phyloP scores from a whole-genome alignment of 352 stramenopile species.

The Pythium sukuiense region DNA sequence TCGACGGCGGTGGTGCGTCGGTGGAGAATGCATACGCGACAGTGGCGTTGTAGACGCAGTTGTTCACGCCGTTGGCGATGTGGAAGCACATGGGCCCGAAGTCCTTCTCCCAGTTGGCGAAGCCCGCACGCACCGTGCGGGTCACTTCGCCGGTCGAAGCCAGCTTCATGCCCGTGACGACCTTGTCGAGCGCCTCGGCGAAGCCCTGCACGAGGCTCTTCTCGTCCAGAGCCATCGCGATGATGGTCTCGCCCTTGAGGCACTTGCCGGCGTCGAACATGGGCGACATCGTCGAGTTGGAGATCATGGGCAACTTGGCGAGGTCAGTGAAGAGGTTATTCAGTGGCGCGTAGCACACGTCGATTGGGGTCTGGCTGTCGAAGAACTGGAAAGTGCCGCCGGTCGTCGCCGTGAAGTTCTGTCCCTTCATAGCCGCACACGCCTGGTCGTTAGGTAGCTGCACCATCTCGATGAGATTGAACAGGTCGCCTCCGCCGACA shows the following conservation, averaged over 20 bases:
- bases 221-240: slow-evolving; percentile 18
- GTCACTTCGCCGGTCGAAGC: slow-evolving; percentile 19
- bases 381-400: slow-evolving; percentile 34
- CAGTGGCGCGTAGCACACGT: slow-evolving; percentile 40
- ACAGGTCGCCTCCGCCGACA: slow-evolving; percentile 22
- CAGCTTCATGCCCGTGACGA: slow-evolving; percentile 29
- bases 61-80: slow-evolving; percentile 22
- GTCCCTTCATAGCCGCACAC: slow-evolving; percentile 37
- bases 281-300: slow-evolving; percentile 14
- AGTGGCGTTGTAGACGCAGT: slow-evolving; percentile 27
- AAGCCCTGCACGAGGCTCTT: slow-evolving; percentile 19
- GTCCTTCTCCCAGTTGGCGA: slow-evolving; percentile 23
- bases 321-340: slow-evolving; percentile 39
- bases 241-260: slow-evolving; percentile 23
- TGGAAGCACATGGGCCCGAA: slow-evolving; percentile 35
- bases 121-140: slow-evolving; percentile 20
- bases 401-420: slow-evolving; percentile 31
- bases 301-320: slow-evolving; percentile 32
- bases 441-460: slow-evolving; percentile 37
- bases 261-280: slow-evolving; percentile 28
- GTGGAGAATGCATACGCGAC: slow-evolving; percentile 28
- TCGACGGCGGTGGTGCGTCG: slow-evolving; percentile 15
- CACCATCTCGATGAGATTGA: slow-evolving; percentile 30
- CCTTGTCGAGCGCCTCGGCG: slow-evolving; percentile 11
- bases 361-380: slow-evolving; percentile 24